Evolutionary conservation across 2,329 filamentous ascomycete species (phyloP).

Genomic region (Colletotrichum sp.): DNA sequence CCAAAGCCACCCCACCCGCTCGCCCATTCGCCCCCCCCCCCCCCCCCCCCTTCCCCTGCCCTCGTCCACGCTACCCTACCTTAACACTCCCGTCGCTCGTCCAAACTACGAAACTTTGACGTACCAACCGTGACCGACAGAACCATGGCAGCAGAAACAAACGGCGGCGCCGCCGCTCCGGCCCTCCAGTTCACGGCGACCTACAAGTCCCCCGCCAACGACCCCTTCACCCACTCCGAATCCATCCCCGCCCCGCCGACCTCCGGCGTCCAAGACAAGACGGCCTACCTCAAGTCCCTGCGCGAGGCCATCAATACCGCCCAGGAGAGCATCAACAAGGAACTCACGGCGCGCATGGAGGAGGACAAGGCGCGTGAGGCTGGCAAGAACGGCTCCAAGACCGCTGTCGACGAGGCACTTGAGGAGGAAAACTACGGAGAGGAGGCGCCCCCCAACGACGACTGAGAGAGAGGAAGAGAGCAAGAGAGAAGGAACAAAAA

Average conservation of each 20-base stretch:
- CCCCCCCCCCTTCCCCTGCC: no score
- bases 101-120: neutral
- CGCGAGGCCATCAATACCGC: slow-evolving; percentile 60
- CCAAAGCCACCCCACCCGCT: no score
- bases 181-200: slow-evolving; percentile 46
- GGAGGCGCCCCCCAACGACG: slow-evolving; percentile 74
- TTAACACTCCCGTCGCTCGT: neutral
- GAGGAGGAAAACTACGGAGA: slow-evolving; percentile 87
- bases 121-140: neutral
- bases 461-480: slow-evolving; percentile 28
- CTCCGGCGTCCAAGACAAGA: slow-evolving; percentile 53
- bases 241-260: slow-evolving; percentile 38
- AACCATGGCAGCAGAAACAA: neutral
- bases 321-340: slow-evolving; percentile 73
- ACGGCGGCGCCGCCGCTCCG: neutral
- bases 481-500: neutral
- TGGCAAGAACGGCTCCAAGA: slow-evolving; percentile 25
- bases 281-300: slow-evolving; percentile 63
- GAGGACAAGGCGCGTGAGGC: slow-evolving; percentile 65
- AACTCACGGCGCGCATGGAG: slow-evolving; percentile 77
- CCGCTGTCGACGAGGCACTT: slow-evolving; percentile 54
- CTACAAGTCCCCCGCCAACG: slow-evolving; percentile 59
- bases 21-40: no score
- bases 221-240: slow-evolving; percentile 48
- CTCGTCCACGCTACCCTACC: neutral